phyloP scores from a whole-genome alignment of 1,139 yeast species.

The Yamadazyma jaroonii region DNA sequence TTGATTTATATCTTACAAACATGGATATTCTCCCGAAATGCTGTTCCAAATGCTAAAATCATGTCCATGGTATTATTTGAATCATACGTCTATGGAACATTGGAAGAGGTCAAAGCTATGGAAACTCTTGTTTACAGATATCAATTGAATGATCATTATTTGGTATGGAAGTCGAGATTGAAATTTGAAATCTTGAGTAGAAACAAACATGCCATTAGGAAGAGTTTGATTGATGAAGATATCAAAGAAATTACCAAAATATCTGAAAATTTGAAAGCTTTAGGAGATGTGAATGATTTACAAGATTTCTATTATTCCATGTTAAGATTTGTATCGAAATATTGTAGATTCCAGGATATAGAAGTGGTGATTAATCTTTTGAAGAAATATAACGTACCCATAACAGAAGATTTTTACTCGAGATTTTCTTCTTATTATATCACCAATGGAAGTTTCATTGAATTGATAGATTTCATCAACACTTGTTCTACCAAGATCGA shows the following conservation, averaged over 20 bases:
- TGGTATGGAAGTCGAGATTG: conserved; percentile 22
- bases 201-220: conserved; percentile 24
- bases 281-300: conserved; percentile 11
- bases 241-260: conserved; percentile 20
- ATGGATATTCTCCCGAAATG: conserved; percentile 28
- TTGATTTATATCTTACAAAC: conserved; percentile 21
- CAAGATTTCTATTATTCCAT: conserved; percentile 14
- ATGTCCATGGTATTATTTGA: conserved; percentile 28
- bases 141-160: conserved; percentile 21
- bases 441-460: conserved; percentile 24
- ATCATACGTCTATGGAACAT: conserved; percentile 28
- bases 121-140: conserved; percentile 20
- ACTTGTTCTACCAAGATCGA: conserved; percentile 17
- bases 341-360: conserved; percentile 20
- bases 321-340: conserved; percentile 15
- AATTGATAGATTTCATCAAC: conserved; percentile 23
- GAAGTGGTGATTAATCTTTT: conserved; percentile 23
- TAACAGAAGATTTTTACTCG: conserved; percentile 17
- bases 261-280: conserved; percentile 11
- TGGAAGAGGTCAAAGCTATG: conserved; percentile 24
- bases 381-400: conserved; percentile 21
- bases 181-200: conserved; percentile 27
- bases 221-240: conserved; percentile 25
- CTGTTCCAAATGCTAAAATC: conserved; percentile 25
- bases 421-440: conserved; percentile 24